Percentiles rank a stretch among this genome's conserved stretches.
phyloP scores from a whole-genome alignment of 805 yeast genomes.

The Starmerella cellae region DNA sequence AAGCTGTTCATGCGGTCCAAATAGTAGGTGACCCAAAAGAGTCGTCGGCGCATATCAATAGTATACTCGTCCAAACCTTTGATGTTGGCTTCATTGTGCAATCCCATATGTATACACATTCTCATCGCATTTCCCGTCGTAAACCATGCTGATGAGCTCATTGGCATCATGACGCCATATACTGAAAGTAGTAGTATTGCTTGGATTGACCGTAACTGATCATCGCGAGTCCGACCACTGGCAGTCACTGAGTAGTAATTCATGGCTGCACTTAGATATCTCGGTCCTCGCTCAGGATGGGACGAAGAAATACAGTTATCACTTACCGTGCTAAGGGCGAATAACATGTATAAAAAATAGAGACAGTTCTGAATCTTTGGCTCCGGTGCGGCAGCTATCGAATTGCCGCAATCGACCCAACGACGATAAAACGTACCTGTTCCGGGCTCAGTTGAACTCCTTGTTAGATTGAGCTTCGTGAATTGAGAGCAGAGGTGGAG shows the following conservation, averaged over 20 bases:
- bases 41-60: conserved; percentile 55
- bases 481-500: conserved; percentile 35
- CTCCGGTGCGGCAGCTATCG: conserved; percentile 13
- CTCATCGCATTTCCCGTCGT: conserved; percentile 68
- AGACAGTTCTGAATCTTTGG: conserved; percentile 25
- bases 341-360: conserved; percentile 60
- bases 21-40: conserved; percentile 84
- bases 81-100: conserved; percentile 47
- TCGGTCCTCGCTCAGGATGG: conserved; percentile 36
- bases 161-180: conserved; percentile 77
- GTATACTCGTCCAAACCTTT: conserved; percentile 37
- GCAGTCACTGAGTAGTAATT: conserved; percentile 32
- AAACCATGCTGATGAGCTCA: conserved; percentile 89
- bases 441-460: conserved; percentile 14
- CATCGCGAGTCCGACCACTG: conserved; percentile 22
- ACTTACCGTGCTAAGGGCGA: conserved; percentile 71
- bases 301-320: conserved; percentile 42
- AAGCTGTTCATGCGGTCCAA: conserved; percentile 78
- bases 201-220: conserved; percentile 59
- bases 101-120: conserved; percentile 68
- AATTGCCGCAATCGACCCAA: conserved; percentile 13
- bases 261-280: conserved; percentile 46
- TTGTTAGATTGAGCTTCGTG: conserved; percentile 8
- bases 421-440: conserved; percentile 17
- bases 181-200: conserved; percentile 55